Base-by-base conservation (phyloP, 768 basidiomycete genomes). In the Suillus subaureus region DNA sequence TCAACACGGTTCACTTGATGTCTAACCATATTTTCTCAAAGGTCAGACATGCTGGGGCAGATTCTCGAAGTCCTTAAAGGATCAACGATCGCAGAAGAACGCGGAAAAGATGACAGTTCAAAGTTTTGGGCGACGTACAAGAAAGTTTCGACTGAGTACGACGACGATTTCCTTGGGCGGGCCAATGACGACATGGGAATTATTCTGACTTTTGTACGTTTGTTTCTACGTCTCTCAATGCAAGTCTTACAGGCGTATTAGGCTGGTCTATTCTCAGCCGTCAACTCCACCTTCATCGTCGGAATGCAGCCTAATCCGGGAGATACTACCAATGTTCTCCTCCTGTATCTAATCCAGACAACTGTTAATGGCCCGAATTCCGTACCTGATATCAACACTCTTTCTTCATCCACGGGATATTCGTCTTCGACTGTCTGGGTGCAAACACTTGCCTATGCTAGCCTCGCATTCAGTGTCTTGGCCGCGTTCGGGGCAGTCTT, bases 121-220 rank as follows among this genome's bases (percentile, higher is more conserved):
- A 54, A 31, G 16, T 54, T 54, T 28, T 31, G 52, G 28, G 52
- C 7, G 8, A 37, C 35, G 2, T 39, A 43, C 35, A 54, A 54
- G 28, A 54, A 31, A 54, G 52, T 31, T 31, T 9, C 52, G 7
- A 31, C 6, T 18, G 52, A 54, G 52, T 11, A 54, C 7, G 52
- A 54, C 3, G 16, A 28, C 16, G 52, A 54, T 4, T 54, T 54
- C 52, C 28, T 54, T 18, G 8, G 7, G 4, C 28, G 52, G 28
- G 52, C 52, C 1, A 31, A 54, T 54, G 52, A 54, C 16, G 60
- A 61, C 9, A 61, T 61, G 39, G 39, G 18, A 0, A 61, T 43
- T 43, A 45, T 61, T 15, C 42, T 61, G 23, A 61, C 31, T 28
- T 61, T 61, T 15, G 60, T 61, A 3, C 16, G 60, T 61, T 33